Conservation (phyloP, 768 basidiomycete species). For the Royoungia palumana region DNA sequence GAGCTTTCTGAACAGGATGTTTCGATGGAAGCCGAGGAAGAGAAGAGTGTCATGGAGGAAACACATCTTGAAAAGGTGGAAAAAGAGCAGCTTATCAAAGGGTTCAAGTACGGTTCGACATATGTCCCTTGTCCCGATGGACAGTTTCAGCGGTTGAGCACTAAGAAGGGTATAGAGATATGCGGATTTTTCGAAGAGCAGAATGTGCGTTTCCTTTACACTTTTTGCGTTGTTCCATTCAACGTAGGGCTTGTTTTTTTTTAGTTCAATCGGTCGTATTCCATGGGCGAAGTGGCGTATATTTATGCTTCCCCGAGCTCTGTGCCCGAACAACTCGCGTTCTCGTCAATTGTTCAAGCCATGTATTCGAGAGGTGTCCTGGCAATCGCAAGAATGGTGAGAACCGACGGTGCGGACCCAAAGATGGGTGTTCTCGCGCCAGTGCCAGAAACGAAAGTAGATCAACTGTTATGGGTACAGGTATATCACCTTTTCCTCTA, state of each 20-base stretch:
- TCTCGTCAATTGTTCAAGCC: constrained; percentile 84
- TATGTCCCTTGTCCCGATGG: constrained; percentile 85
- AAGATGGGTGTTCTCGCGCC: constrained; percentile 83
- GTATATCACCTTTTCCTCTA: constrained; percentile 38
- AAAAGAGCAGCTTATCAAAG: constrained; percentile 74
- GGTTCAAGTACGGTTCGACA: constrained; percentile 88
- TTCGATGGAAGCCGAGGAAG: constrained; percentile 26
- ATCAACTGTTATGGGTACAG: constrained; percentile 82
- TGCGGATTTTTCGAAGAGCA: constrained; percentile 73
- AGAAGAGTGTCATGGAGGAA: constrained; percentile 33
- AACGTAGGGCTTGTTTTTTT: background rate
- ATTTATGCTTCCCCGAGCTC: constrained; percentile 72
- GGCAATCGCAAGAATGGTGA: constrained; percentile 84
- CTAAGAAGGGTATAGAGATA: constrained; percentile 83
- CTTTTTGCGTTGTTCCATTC: background rate
- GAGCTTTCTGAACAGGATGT: constrained; percentile 17
- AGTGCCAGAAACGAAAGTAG: constrained; percentile 57
- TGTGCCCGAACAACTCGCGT: constrained; percentile 71
- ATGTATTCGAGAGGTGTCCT: constrained; percentile 63
- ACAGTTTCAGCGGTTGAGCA: constrained; percentile 71
- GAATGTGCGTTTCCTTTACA: constrained; percentile 45
- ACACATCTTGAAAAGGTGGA: constrained; percentile 55
- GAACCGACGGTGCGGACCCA: constrained; percentile 67
- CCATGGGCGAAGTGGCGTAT: constrained; percentile 84
- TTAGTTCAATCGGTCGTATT: constrained; percentile 78